Base-by-base conservation (phyloP, 1,139 yeast genomes). In the Geotrichum carabidarum region DNA sequence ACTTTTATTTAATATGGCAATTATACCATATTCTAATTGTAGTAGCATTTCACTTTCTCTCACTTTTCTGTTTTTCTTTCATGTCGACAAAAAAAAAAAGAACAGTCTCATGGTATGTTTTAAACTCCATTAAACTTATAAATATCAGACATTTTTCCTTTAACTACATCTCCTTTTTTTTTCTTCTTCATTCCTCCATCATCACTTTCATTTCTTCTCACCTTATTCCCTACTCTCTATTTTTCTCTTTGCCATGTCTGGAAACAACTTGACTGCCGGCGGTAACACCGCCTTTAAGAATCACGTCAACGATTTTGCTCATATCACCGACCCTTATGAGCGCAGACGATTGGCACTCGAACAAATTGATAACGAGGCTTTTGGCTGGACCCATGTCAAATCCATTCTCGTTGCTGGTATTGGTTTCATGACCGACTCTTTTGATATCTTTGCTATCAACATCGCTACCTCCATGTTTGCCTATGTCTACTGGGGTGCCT, bases 231-330 rank as follows among this genome's bases (percentile, higher is more conserved):
- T 42, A 42, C 44, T n/a, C 8, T 17, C 6, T 14, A n/a, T 17
- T 15, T 15, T 9, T 11, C 12, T 35, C n/a, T 14, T 27, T 22
- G 11, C 12, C 42, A 51, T 51, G 55, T 22, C 56, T 34, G 55
- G 54, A 8, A 40, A 36, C 17, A 70, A 72, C 59, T 15, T 40
- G 30, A 80, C 84, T 35, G 73, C 68, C 37, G 95, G 95, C 74
- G 95, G 96, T 74, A 86, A 88, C 71, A 82, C 93, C 62, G 95
- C 95, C 56, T 88, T 87, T 80, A 93, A 87, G 76, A 90, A 88
- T 71, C 86, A 81, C 70, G 71, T 86, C 63, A 87, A 84, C 58
- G 91, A 88, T 71, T 88, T 84, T 63, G 87, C 94, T 48, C 89
- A 88, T 69, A 79, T 88, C 62, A 85, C 82, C 59, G 96, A 88